These are phyloP conservation scores for Cicer judaicum DNA, from an alignment of 306 rosid genomes.

Conservation along the genomic window DNA sequence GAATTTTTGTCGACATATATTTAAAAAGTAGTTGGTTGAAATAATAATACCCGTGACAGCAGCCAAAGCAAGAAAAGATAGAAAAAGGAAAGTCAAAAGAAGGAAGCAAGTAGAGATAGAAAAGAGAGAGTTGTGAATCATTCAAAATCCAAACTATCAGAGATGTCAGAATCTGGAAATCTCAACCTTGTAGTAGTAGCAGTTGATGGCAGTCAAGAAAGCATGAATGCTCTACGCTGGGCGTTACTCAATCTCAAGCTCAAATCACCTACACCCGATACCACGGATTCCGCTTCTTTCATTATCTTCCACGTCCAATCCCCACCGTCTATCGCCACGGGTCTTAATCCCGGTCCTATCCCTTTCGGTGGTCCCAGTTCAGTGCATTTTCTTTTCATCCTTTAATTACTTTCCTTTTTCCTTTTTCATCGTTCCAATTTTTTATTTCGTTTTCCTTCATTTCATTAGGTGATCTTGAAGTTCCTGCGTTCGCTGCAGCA, in stretches of 20 bases:
- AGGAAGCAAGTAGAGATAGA: background rate
- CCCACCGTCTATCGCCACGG: constrained; percentile 76
- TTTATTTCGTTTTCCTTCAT: background rate
- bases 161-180: constrained; percentile 55
- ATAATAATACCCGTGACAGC: no score
- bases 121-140: background rate
- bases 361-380: constrained; percentile 94
- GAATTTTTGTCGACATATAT: no score
- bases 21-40: no score
- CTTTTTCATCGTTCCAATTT: background rate
- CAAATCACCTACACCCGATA: constrained; percentile 56
- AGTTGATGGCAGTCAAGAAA: constrained; percentile 85
- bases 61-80: no score
- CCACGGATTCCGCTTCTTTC: constrained; percentile 44
- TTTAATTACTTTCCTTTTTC: background rate
- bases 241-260: constrained; percentile 80
- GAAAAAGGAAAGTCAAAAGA: constrained; percentile 3
- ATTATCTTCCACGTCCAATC: constrained; percentile 78
- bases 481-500: constrained; percentile 89
- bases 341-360: constrained; percentile 73
- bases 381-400: constrained; percentile 33
- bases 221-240: constrained; percentile 86
- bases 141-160: background rate
- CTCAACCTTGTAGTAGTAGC: constrained; percentile 70
- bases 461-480: constrained; percentile 67